Conservation (phyloP, 73 alveolate genomes). For the Paramecium primaurelia region DNA sequence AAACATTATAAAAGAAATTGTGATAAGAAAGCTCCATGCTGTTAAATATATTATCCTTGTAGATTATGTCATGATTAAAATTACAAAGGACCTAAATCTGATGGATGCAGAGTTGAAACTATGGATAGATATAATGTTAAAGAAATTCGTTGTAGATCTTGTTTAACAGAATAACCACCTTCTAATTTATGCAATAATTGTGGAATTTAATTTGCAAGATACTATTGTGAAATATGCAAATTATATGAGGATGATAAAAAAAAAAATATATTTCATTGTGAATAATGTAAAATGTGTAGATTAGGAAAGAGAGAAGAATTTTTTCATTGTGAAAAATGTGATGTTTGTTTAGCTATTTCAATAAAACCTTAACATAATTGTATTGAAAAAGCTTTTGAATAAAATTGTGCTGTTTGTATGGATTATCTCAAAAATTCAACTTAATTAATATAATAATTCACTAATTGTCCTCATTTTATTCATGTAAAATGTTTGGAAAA, state of each 20-base stretch:
- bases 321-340: conserved; percentile 80
- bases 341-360: conserved; percentile 65
- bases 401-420: conserved; percentile 76
- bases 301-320: conserved; percentile 68
- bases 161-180: conserved; percentile 58
- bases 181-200: conserved; percentile 66
- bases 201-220: conserved; percentile 65
- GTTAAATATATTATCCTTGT: conserved; percentile 79
- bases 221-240: conserved; percentile 75
- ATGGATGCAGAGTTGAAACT: conserved; percentile 66
- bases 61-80: conserved; percentile 85
- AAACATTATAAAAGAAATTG: conserved; percentile 75
- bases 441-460: conserved; percentile 19
- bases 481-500: conserved; percentile 69
- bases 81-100: conserved; percentile 66
- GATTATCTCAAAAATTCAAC: conserved; percentile 69
- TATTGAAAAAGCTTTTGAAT: conserved; percentile 49
- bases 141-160: conserved; percentile 66
- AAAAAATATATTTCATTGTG: conserved; percentile 76
- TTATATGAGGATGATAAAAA: conserved; percentile 65
- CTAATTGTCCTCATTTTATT: conserved; percentile 76
- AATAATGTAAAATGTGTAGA: conserved; percentile 81
- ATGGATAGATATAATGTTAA: conserved; percentile 69
- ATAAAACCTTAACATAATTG: conserved; percentile 65
- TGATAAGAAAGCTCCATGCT: conserved; percentile 68